Conservation (phyloP, 2,329 filamentous ascomycete species). For the Cadophora sp. region DNA sequence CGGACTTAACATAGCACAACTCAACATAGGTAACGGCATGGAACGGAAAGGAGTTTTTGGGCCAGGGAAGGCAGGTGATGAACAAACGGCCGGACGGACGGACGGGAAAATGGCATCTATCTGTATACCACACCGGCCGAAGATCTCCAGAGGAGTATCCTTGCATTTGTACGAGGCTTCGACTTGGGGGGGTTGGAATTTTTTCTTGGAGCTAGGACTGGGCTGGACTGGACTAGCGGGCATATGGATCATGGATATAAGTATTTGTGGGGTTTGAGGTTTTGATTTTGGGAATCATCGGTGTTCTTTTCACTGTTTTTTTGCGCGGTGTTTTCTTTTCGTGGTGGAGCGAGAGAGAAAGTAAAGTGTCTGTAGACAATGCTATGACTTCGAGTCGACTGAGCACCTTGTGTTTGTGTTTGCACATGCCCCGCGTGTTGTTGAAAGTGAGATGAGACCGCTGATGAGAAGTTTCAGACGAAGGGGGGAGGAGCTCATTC, state of each 20-base stretch:
- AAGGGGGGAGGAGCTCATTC: no score
- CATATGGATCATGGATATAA: not conserved
- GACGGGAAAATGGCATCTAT: not conserved
- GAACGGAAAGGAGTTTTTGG: not conserved
- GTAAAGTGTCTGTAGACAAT: no score
- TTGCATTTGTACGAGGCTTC: not conserved
- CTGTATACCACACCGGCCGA: not conserved
- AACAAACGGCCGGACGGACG: not conserved
- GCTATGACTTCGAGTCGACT: no score
- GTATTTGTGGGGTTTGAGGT: no score
- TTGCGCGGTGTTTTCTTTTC: no score
- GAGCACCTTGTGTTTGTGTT: no score
- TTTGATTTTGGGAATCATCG: no score
- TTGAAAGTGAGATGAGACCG: no score
- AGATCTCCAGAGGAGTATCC: not conserved
- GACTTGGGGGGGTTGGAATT: not conserved
- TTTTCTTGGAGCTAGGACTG: not conserved
- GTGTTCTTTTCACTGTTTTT: no score
- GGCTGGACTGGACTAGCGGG: not conserved
- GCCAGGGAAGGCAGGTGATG: not conserved
- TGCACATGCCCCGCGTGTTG: no score
- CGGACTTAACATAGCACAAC: constrained; percentile 7
- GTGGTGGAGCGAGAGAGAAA: no score
- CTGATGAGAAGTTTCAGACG: no score
- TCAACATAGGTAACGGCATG: not conserved